A percentile compares a stretch with the other conserved stretches of the same genome.
phyloP scores from a whole-genome alignment of 2,329 filamentous ascomycete genomes.

The Fusarium nanum region DNA sequence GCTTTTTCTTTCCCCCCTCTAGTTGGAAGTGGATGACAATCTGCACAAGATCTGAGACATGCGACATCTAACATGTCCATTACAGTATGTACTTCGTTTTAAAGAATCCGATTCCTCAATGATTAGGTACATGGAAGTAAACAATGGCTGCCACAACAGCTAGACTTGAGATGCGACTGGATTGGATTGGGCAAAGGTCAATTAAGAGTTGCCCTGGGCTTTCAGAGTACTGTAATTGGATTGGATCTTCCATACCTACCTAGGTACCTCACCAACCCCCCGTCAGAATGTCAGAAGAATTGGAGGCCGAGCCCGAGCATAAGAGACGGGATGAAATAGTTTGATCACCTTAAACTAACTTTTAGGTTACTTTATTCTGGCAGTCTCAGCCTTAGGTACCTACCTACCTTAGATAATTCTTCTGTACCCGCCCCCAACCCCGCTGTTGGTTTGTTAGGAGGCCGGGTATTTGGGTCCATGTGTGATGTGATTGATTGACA shows the following conservation, averaged over 20 bases:
- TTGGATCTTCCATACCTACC: not conserved
- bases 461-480: conserved; percentile 19
- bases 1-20: not conserved
- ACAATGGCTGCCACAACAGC: not conserved
- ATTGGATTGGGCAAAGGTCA: conserved; percentile 25
- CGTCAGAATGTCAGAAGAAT: not conserved
- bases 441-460: conserved; percentile 16
- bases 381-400: not conserved
- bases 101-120: not conserved
- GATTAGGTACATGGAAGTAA: not conserved
- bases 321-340: not conserved
- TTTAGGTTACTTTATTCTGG: not conserved
- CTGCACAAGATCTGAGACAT: conserved; percentile 26
- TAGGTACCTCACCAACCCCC: not conserved
- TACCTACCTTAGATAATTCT: not conserved
- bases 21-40: not conserved
- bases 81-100: not conserved
- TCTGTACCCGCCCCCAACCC: conserved; percentile 2
- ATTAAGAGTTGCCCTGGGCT: conserved; percentile 27
- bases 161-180: not conserved
- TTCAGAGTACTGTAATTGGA: conserved; percentile 1
- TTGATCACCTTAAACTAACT: not conserved
- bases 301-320: not conserved
- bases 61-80: not conserved
- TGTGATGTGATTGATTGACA: conserved; percentile 20